Percentiles rank a stretch among this genome's conserved stretches.
Evolutionary conservation across 495 filamentous ascomycete species (phyloP).

Genomic region (Acidiella bohemica): DNA sequence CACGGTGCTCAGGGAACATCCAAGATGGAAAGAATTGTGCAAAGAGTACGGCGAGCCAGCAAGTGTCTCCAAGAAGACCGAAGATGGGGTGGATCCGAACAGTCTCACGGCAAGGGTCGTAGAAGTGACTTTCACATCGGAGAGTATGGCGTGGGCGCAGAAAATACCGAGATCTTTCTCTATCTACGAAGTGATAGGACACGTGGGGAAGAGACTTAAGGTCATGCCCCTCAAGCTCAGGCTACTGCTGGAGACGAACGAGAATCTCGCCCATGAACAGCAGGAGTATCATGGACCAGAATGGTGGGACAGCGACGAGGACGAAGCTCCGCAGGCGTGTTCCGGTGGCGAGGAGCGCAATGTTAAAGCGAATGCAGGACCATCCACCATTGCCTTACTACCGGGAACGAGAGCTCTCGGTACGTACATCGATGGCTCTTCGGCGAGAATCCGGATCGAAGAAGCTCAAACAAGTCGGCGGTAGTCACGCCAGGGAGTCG

Average conservation of each 20-base stretch:
- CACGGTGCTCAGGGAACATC: conserved; percentile 45
- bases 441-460: conserved; percentile 61
- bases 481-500: too few relatives aligned
- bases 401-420: conserved; percentile 71
- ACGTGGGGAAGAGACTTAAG: conserved; percentile 58
- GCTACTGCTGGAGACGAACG: conserved; percentile 69
- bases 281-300: conserved; percentile 27
- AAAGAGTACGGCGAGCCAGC: conserved; percentile 52
- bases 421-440: conserved; percentile 60
- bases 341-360: conserved; percentile 24
- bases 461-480: too few relatives aligned
- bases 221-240: conserved; percentile 47
- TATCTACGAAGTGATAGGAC: conserved; percentile 66
- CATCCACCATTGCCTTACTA: conserved; percentile 59
- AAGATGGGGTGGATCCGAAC: conserved; percentile 44
- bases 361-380: conserved; percentile 28
- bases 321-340: conserved; percentile 42
- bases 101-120: conserved; percentile 62
- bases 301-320: conserved; percentile 42
- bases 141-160: conserved; percentile 7
- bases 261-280: conserved; percentile 52
- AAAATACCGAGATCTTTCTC: conserved; percentile 63
- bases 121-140: conserved; percentile 45
- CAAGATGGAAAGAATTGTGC: conserved; percentile 60
- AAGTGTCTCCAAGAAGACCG: conserved; percentile 31